A percentile compares a stretch with the other conserved stretches of the same genome.
phyloP scores from a whole-genome alignment of 1,139 yeast genomes.

The Blastobotrys malaysiensis region DNA sequence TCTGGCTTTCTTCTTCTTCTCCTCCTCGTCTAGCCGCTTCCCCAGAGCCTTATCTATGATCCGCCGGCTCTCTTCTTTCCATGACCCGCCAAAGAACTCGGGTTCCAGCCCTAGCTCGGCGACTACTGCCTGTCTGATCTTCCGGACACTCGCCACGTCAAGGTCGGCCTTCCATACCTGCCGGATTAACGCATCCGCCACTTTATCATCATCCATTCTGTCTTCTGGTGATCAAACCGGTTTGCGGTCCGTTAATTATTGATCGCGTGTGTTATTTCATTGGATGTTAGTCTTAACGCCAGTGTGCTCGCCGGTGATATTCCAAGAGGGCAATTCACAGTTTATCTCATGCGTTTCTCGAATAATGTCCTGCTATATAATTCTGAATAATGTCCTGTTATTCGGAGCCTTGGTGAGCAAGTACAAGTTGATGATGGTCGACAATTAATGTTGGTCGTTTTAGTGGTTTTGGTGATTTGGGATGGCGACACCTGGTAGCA shows the following conservation, averaged over 20 bases:
- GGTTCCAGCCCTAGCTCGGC: constrained; percentile 15
- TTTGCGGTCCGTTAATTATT: background rate
- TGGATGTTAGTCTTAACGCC: background rate
- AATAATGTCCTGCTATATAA: too few relatives aligned
- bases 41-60: constrained; percentile 17
- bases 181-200: constrained; percentile 8
- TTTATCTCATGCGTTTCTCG: too few relatives aligned
- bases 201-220: constrained; percentile 5
- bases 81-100: constrained; percentile 18
- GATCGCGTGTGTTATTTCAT: background rate
- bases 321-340: too few relatives aligned
- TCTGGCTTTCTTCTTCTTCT: background rate
- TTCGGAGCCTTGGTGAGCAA: too few relatives aligned
- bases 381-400: too few relatives aligned
- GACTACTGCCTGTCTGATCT: constrained; percentile 20
- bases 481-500: background rate
- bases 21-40: background rate
- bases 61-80: constrained; percentile 19
- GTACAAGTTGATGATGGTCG: too few relatives aligned
- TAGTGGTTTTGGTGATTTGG: background rate
- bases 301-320: too few relatives aligned
- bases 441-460: background rate
- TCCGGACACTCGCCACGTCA: constrained; percentile 18
- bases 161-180: constrained; percentile 19
- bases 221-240: too few relatives aligned